A percentile compares a stretch with the other conserved stretches of the same genome.
Conservation (phyloP, 164 flowering plant species). For the Warburgia ugandensis region DNA sequence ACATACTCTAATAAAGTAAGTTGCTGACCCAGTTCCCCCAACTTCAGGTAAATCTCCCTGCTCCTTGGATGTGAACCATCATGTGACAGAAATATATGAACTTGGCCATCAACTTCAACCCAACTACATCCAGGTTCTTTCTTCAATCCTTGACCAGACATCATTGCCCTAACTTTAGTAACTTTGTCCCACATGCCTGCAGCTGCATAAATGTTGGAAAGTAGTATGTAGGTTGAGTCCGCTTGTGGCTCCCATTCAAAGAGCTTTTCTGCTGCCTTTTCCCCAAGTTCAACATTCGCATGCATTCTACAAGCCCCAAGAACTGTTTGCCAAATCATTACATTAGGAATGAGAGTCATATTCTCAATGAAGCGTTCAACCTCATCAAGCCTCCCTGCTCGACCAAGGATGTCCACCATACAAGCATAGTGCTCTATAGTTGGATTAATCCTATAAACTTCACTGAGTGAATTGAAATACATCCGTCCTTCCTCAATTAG, state of each 20-base stretch:
- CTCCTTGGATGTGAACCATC: conserved; percentile 42
- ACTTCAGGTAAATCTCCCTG: conserved; percentile 29
- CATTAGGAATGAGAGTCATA: conserved; percentile 27
- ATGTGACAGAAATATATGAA: conserved; percentile 43
- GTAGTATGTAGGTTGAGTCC: conserved; percentile 42
- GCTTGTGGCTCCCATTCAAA: conserved; percentile 33
- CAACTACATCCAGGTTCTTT: conserved; percentile 67
- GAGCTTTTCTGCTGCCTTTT: conserved; percentile 42
- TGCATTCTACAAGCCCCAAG: conserved; percentile 48
- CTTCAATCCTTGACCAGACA: conserved; percentile 38
- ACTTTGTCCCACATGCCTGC: conserved; percentile 51
- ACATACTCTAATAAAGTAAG: conserved; percentile 29
- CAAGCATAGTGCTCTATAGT: conserved; percentile 47
- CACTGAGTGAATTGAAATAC: conserved; percentile 32
- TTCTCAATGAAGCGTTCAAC: conserved; percentile 29
- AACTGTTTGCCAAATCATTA: conserved; percentile 46
- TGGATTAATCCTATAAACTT: conserved; percentile 33
- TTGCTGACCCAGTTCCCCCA: conserved; percentile 31
- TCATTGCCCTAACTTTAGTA: conserved; percentile 27
- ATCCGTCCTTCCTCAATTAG: conserved; percentile 34
- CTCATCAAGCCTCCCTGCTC: conserved; percentile 44
- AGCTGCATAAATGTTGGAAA: conserved; percentile 51
- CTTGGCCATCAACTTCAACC: conserved; percentile 40
- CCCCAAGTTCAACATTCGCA: conserved; percentile 42
- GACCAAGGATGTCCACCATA: conserved; percentile 54